phyloP scores from a whole-genome alignment of 2,329 filamentous ascomycete species.

The Fusarium nelsonii region DNA sequence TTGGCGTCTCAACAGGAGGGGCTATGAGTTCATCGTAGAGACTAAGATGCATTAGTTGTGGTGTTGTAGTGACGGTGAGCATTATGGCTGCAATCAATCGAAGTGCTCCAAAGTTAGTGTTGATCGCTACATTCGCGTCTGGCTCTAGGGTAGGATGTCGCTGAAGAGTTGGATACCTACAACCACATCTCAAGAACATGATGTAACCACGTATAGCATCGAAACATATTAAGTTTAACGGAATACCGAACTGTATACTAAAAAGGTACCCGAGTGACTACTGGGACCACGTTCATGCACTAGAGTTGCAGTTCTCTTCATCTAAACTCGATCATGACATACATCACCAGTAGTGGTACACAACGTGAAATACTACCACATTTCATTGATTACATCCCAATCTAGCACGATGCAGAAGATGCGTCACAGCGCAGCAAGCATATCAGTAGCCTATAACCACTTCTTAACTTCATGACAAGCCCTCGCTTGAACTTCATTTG shows the following conservation, averaged over 20 bases:
- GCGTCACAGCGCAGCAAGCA: slow-evolving; percentile 20
- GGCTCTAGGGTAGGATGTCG: slow-evolving; percentile 26
- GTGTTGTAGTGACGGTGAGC: neutral
- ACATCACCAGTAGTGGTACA: slow-evolving; percentile 9
- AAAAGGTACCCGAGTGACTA: neutral
- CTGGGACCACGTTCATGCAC: slow-evolving; percentile 34
- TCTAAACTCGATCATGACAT: slow-evolving; percentile 13
- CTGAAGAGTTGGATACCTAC: neutral
- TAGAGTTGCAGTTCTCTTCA: slow-evolving; percentile 21
- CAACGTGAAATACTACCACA: slow-evolving; percentile 22
- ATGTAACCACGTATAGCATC: neutral
- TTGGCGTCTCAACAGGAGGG: slow-evolving; percentile 38
- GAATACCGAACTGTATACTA: neutral
- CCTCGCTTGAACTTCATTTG: slow-evolving; percentile 16
- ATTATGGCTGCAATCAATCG: neutral
- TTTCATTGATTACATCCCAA: slow-evolving; percentile 12
- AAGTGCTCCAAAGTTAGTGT: neutral
- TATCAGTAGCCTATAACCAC: slow-evolving; percentile 9
- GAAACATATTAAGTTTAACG: neutral
- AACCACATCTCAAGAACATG: slow-evolving; percentile 13
- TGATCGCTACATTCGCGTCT: neutral
- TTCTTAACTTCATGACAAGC: slow-evolving; percentile 18
- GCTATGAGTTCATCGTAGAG: slow-evolving; percentile 2
- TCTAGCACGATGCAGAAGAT: slow-evolving; percentile 30
- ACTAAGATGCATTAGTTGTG: neutral